phyloP scores from a whole-genome alignment of 805 yeast genomes.

The Nakazawaea populi region DNA sequence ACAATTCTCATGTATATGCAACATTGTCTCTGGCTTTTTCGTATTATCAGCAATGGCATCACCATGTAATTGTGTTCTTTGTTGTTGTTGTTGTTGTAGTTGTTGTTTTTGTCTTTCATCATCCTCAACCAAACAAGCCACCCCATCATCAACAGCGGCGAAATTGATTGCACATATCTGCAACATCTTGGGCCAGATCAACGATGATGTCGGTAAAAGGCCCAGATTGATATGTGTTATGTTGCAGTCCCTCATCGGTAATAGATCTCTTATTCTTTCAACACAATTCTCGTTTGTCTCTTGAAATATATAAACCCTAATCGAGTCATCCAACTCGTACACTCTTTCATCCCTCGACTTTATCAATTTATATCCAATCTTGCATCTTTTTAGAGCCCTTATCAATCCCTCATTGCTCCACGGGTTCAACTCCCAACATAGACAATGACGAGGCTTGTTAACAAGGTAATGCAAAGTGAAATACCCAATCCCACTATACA shows the following conservation, averaged over 20 bases:
- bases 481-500: constrained; percentile 85
- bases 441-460: constrained; percentile 43
- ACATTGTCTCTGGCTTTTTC: constrained; percentile 15
- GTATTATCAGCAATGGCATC: neutral
- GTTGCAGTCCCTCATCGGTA: constrained; percentile 10
- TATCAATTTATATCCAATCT: constrained; percentile 31
- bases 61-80: too few relatives aligned
- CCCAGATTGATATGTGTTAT: constrained; percentile 72
- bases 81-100: too few relatives aligned
- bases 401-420: constrained; percentile 75
- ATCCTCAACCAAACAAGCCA: too few relatives aligned
- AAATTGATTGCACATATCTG: constrained; percentile 12
- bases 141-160: too few relatives aligned
- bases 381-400: constrained; percentile 46
- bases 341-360: constrained; percentile 15
- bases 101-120: too few relatives aligned
- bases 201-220: constrained; percentile 63
- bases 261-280: constrained; percentile 27
- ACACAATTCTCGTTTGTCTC: constrained; percentile 57
- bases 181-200: constrained; percentile 51
- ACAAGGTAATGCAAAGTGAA: constrained; percentile 65
- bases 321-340: constrained; percentile 18
- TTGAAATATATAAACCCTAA: constrained; percentile 43
- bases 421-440: constrained; percentile 81
- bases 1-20: constrained; percentile 79